Base-by-base conservation (phyloP, 2,329 filamentous ascomycete species). In the Alternaria postmessia region DNA sequence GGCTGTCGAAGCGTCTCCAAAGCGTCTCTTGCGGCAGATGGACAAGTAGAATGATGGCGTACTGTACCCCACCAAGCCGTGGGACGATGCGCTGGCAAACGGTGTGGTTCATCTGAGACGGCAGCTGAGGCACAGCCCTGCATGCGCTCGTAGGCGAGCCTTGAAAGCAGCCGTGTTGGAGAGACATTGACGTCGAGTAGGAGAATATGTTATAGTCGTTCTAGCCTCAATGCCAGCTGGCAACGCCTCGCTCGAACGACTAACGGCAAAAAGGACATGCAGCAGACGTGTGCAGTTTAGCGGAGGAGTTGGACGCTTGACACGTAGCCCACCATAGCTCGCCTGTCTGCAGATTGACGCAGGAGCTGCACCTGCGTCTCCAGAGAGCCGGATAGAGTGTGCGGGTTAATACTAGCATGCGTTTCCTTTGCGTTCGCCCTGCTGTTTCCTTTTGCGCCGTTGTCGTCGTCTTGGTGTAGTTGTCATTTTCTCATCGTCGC, bases 331-430 rank as follows among this genome's bases (percentile, higher is more conserved):
- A 72, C 68, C 70, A 75, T 66, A 62, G 70, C 73, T 75, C 74
- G 73, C 70, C 64, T 70, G 63, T 63, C 73, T 78, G 76, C 75
- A 78, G 57, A 76, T 77, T 78, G 75, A 77, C 73, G 75, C 76
- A 77, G 75, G 71, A 74, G 70, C 73, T 78, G 75, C 75, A 75
- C 62, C 70, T 70, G 67, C 73, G 72, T 71, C 68, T 67, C 74
- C 74, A 75, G 68, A 64, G 62, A 57, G 62, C 66, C 67, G 73
- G 76, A 70, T 68, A 71, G 65, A 69, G 66, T 67, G 60, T 61
- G 62, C 66, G 71, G 70, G 68, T 71, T 76, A 74, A 73, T 73
- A 75, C 73, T 73, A 73, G 61, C 67, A 70, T 64, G 62, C 64
- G 63, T 63, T 65, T 54, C 67, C 65, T 67, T 54, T 47, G 63